Conservation (phyloP, 192 early-diverging fungal species). For the Allomyces javanicus region DNA sequence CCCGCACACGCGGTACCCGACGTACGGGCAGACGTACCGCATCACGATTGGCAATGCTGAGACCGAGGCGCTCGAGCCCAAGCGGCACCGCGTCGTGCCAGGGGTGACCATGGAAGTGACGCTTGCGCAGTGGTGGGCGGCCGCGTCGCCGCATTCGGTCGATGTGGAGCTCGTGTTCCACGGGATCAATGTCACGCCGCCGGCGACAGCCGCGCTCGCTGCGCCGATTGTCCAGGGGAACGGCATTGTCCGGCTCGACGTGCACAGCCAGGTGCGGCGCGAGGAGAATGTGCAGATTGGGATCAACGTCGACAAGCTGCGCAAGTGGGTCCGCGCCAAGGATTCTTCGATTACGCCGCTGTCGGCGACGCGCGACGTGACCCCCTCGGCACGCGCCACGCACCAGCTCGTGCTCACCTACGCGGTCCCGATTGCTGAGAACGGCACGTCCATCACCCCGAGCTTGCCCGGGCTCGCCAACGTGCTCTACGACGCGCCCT, state of each 20-base stretch:
- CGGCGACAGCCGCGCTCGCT: slow-evolving; percentile 4
- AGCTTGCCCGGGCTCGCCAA: slow-evolving; percentile 1
- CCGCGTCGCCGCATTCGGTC: slow-evolving; percentile 43
- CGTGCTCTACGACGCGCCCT: slow-evolving; percentile 31
- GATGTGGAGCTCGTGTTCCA: slow-evolving; percentile 55
- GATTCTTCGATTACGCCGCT: slow-evolving; percentile 41
- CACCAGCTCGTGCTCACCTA: slow-evolving; percentile 59
- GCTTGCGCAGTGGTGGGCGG: slow-evolving; percentile 80
- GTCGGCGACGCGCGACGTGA: slow-evolving; percentile 46
- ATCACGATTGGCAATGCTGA: too few species aligned
- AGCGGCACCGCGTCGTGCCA: slow-evolving; percentile 38
- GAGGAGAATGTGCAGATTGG: slow-evolving; percentile 42
- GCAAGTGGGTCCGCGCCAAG: slow-evolving; percentile 43
- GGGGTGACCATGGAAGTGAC: slow-evolving; percentile 57
- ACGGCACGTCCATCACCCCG: slow-evolving; percentile 27
- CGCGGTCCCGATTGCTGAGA: slow-evolving; percentile 30
- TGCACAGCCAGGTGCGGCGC: slow-evolving; percentile 42
- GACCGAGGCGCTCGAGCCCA: slow-evolving; percentile 7
- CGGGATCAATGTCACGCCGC: slow-evolving; percentile 33
- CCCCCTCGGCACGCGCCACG: slow-evolving; percentile 42
- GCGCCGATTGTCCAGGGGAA: slow-evolving; percentile 17
- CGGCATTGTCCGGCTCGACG: slow-evolving; percentile 50
- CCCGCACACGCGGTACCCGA: slow-evolving; percentile 44
- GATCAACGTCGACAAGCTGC: slow-evolving; percentile 34
- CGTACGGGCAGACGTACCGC: slow-evolving; percentile 24